phyloP scores from a whole-genome alignment of 2,329 filamentous ascomycete species.

The Pseudogymnoascus sp. region DNA sequence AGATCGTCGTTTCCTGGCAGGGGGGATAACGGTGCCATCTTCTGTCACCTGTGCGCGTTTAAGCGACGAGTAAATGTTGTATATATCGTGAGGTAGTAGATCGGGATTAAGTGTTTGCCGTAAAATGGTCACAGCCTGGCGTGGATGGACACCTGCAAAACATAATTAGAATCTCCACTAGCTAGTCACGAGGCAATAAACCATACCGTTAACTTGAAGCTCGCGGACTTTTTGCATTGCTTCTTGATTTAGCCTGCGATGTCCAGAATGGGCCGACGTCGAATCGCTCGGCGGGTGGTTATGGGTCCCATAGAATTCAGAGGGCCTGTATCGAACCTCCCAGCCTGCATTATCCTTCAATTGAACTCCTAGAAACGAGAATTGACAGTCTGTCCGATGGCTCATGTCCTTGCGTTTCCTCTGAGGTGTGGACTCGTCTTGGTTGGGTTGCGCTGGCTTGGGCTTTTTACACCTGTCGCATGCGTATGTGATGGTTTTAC shows the following conservation, averaged over 20 bases:
- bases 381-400: slow-evolving; percentile 7
- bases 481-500: slow-evolving; percentile 8
- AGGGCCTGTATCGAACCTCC: slow-evolving; percentile 8
- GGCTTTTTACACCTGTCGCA: slow-evolving; percentile 9
- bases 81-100: neutral
- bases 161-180: neutral
- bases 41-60: neutral
- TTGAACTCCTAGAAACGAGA: slow-evolving; percentile 7
- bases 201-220: slow-evolving; percentile 10
- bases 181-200: neutral
- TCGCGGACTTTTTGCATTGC: slow-evolving; percentile 7
- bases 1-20: neutral
- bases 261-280: slow-evolving; percentile 5
- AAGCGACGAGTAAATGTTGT: neutral
- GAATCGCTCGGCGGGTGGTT: slow-evolving; percentile 8
- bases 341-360: slow-evolving; percentile 9
- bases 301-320: slow-evolving; percentile 2
- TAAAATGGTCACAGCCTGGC: neutral
- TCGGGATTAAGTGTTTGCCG: slow-evolving; percentile 6
- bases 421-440: neutral
- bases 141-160: slow-evolving; percentile 1
- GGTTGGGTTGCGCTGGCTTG: neutral
- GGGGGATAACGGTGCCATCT: slow-evolving; percentile 5
- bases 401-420: slow-evolving; percentile 8
- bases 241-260: slow-evolving; percentile 7